Evolutionary conservation across 2,329 filamentous ascomycete genomes (phyloP), one percentile per base, ranked within the genome.

Genomic region (Microcyclosporella mali): DNA sequence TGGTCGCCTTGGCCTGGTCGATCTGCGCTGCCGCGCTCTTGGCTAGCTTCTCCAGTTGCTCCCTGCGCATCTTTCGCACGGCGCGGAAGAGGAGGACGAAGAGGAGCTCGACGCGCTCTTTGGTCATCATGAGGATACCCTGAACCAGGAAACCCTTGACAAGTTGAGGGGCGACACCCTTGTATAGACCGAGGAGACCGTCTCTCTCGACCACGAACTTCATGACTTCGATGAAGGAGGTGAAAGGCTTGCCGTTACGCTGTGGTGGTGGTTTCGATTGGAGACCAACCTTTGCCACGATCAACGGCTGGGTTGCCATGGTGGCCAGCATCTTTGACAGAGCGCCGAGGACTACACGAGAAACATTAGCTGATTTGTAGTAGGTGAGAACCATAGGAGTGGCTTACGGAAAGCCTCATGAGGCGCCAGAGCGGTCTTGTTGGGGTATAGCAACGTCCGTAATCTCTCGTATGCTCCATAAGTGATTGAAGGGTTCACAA

Each of bases 41-140:
- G 10, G 81, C 80, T 12, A 81, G 72, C 61, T 82, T 84, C 52
- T 79, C 75, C 33, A 94, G 70, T 62, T 84, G 82, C 53, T 84
- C 74, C 33, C 81, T 75, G 56, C 79, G 80, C 44, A 94, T 57
- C 53, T 81, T 79, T 53, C 81, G 79, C 40, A 95, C 61, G 57
- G 92, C 94, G 56, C 87, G 79, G 66, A 95, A 82, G 38, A 98
- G 75, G 19, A 95, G 70, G 50, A 97, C 73, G 63, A 95, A 97
- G 33, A 88, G 64, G 12, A 97, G 70, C 65, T 97, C 92, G 67
- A 97, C 86, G 55, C 88, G 79, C 69, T 98, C 92, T 70, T 98
- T 98, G 36, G 88, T 92, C 88, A 95, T 98, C 92, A 98, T 98
- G 30, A 98, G 73, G 43, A 98, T 80, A 37, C 92, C 92, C 62